A percentile compares a stretch with the other conserved stretches of the same genome.
phyloP scores from a whole-genome alignment of 106 monocot genomes.

The Phalaenopsis aphrodite region DNA sequence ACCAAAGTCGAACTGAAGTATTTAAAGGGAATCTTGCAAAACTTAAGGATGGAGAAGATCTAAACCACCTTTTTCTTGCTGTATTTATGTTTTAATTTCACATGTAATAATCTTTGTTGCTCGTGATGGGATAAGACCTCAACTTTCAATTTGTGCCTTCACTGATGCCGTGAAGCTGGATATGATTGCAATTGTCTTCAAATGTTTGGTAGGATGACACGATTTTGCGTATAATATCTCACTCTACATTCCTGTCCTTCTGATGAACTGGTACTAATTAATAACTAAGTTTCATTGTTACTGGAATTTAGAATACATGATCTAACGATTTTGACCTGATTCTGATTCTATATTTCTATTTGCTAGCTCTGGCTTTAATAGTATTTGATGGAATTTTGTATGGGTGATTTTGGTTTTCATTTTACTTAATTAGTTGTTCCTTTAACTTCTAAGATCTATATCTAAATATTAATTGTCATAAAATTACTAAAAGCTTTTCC shows the following conservation, averaged over 20 bases:
- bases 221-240: too few relatives aligned
- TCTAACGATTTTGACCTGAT: too few relatives aligned
- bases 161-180: background rate
- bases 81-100: background rate
- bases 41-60: background rate
- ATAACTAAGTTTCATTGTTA: too few relatives aligned
- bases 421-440: too few relatives aligned
- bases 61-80: background rate
- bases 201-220: background rate
- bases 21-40: background rate
- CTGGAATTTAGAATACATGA: too few relatives aligned
- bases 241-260: too few relatives aligned
- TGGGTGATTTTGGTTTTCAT: too few relatives aligned
- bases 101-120: background rate
- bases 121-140: background rate
- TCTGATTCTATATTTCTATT: too few relatives aligned
- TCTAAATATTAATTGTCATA: background rate
- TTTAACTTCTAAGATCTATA: too few relatives aligned
- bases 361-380: too few relatives aligned
- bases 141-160: background rate
- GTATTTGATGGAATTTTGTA: too few relatives aligned
- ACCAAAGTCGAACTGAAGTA: background rate
- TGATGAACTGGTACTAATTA: too few relatives aligned
- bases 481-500: background rate
- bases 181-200: background rate